Conservation (phyloP, 805 yeast species). For the Grigorovia transvaalensis region DNA sequence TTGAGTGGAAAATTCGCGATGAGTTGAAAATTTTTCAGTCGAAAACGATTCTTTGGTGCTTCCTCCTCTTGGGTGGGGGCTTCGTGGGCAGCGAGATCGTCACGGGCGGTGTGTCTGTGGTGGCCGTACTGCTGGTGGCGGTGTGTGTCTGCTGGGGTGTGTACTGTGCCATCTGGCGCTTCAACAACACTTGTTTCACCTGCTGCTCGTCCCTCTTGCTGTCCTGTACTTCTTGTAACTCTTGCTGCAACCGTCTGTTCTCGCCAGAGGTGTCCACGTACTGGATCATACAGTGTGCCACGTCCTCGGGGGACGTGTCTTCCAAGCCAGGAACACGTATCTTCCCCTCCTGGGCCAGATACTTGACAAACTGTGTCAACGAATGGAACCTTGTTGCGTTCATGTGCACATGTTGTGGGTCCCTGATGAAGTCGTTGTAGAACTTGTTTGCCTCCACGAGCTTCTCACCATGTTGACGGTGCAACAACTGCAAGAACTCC, state of each 20-base stretch:
- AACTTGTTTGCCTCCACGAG: conserved; percentile 69
- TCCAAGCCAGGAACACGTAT: conserved; percentile 39
- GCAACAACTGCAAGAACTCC: conserved; percentile 55
- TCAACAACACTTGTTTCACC: conserved; percentile 33
- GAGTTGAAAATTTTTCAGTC: neutral
- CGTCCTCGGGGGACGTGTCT: conserved; percentile 21
- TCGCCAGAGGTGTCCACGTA: conserved; percentile 48
- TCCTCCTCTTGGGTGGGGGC: neutral
- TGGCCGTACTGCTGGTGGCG: neutral
- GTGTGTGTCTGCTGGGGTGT: conserved; percentile 4
- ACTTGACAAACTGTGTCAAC: conserved; percentile 54
- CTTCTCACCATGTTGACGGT: conserved; percentile 72
- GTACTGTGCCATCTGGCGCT: conserved; percentile 38
- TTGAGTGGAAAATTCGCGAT: too few relatives aligned
- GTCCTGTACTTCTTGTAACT: conserved; percentile 29
- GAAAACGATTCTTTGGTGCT: neutral
- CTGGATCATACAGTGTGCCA: conserved; percentile 36
- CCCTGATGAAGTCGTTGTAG: conserved; percentile 80
- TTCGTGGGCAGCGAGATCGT: too few relatives aligned
- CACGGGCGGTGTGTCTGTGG: neutral
- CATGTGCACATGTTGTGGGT: conserved; percentile 80
- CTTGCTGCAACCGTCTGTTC: conserved; percentile 33
- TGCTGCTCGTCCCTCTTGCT: conserved; percentile 38
- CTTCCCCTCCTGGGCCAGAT: conserved; percentile 46
- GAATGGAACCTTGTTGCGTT: conserved; percentile 77